Evolutionary conservation across 2,329 filamentous ascomycete genomes (phyloP).

Genomic region (Lecanosticta acicola): DNA sequence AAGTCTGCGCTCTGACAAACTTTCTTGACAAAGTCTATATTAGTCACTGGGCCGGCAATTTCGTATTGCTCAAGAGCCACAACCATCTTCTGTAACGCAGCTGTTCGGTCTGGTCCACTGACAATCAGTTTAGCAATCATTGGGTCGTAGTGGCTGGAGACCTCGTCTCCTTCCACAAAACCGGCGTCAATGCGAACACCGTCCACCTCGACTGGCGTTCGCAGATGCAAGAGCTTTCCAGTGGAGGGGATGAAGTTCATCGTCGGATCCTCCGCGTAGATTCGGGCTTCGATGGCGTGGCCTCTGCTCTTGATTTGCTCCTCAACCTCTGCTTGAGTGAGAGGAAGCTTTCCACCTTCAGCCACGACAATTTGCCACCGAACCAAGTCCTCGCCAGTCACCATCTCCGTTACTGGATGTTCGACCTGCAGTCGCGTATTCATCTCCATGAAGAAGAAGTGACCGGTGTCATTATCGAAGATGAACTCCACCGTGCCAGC

Average conservation of each 20-base stretch:
- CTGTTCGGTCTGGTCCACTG: constrained; percentile 68
- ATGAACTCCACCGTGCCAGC: constrained; percentile 65
- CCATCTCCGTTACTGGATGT: constrained; percentile 85
- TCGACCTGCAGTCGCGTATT: constrained; percentile 87
- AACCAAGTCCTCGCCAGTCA: constrained; percentile 73
- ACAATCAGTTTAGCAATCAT: constrained; percentile 99
- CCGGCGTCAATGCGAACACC: constrained; percentile 89
- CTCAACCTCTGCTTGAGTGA: constrained; percentile 61
- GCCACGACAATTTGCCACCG: constrained; percentile 93
- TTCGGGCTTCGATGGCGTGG: constrained; percentile 88
- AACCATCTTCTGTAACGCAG: constrained; percentile 75
- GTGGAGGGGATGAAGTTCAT: constrained; percentile 92
- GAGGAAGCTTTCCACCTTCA: constrained; percentile 60
- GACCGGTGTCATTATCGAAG: constrained; percentile 60
- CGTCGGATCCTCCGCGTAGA: constrained; percentile 93
- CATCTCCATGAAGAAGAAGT: constrained; percentile 69
- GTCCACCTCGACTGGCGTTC: constrained; percentile 61
- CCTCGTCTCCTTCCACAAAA: constrained; percentile 83
- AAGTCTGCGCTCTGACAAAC: constrained; percentile 79
- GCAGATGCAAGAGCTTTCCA: constrained; percentile 76
- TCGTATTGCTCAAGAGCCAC: constrained; percentile 82
- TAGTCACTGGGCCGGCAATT: constrained; percentile 86
- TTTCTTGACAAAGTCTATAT: constrained; percentile 92
- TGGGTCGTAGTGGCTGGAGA: constrained; percentile 92
- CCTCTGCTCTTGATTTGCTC: constrained; percentile 67